These are phyloP conservation scores for Fomitopsis pinicola DNA, from an alignment of 1,284 basidiomycete species.

Conservation along the genomic window DNA sequence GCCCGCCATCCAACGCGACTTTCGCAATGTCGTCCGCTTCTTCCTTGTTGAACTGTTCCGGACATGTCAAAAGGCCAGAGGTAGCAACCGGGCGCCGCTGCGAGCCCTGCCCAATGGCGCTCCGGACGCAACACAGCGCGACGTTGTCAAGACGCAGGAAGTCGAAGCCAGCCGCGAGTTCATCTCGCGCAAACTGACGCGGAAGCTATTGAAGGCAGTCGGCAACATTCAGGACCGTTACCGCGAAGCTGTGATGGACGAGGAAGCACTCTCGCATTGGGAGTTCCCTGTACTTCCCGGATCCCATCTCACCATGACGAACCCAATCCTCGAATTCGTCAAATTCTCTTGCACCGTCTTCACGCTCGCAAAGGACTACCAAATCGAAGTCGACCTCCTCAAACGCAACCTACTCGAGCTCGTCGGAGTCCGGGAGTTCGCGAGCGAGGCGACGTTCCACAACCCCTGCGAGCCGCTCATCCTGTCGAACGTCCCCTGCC, in stretches of 20 bases:
- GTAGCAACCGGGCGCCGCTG: conserved; percentile 65
- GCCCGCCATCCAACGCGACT: conserved; percentile 76
- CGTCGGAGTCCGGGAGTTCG: conserved; percentile 86
- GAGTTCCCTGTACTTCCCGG: conserved; percentile 89
- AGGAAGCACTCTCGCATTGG: conserved; percentile 57
- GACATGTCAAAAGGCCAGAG: conserved; percentile 66
- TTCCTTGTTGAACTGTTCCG: conserved; percentile 87
- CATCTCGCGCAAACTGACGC: conserved; percentile 78
- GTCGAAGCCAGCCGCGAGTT: conserved; percentile 67
- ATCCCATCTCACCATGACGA: conserved; percentile 70
- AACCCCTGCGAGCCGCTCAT: conserved; percentile 94
- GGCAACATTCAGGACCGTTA: conserved; percentile 65
- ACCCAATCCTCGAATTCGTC: conserved; percentile 86
- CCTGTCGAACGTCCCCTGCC: conserved; percentile 86
- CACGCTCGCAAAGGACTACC: conserved; percentile 71
- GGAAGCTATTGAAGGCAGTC: conserved; percentile 75
- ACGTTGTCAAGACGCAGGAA: conserved; percentile 70
- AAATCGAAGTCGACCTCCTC: conserved; percentile 84
- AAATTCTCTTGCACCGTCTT: conserved; percentile 88
- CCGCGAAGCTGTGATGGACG: conserved; percentile 56
- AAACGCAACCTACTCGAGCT: conserved; percentile 90
- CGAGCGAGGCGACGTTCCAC: conserved; percentile 77
- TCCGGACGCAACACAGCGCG: conserved; percentile 62
- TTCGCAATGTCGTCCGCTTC: conserved; percentile 71
- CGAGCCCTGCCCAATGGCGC: conserved; percentile 67